Conservation (phyloP, 2,329 filamentous ascomycete genomes). For the Aureobasidium lini region DNA sequence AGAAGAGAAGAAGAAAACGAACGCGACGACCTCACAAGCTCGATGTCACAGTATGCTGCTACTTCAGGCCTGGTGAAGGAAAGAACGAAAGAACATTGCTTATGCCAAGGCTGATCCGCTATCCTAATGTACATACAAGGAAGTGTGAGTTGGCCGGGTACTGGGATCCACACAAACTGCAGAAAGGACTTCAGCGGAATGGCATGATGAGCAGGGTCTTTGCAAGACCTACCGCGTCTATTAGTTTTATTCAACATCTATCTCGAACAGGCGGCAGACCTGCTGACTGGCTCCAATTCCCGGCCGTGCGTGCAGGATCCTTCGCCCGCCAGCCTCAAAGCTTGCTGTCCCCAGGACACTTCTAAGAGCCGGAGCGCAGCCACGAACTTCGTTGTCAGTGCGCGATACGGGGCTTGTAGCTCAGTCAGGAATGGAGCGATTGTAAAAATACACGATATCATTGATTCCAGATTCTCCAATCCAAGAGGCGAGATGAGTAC, state of each 20-base stretch:
- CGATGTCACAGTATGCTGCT: conserved; percentile 6
- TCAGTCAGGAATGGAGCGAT: not conserved
- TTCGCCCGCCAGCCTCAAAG: conserved; percentile 9
- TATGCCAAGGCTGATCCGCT: conserved; percentile 9
- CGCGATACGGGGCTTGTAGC: conserved; percentile 3
- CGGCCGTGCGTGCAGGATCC: conserved; percentile 12
- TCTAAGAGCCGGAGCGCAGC: not conserved
- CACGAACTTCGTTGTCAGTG: not conserved
- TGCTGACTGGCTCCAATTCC: conserved; percentile 9
- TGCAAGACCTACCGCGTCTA: conserved; percentile 3
- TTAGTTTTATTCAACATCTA: not conserved
- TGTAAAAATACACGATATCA: not conserved
- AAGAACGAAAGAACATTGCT: not conserved
- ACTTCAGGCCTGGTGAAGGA: not conserved
- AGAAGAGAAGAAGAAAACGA: not conserved
- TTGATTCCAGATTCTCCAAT: not conserved
- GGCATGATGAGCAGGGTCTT: not conserved
- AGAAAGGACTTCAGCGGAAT: not conserved
- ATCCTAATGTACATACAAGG: not conserved
- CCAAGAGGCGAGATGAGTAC: not conserved
- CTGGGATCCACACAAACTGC: conserved; percentile 1
- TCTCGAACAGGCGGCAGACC: conserved; percentile 4
- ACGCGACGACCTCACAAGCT: not conserved
- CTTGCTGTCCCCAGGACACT: not conserved
- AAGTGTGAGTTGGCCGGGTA: not conserved